Conservation (phyloP, 2,329 filamentous ascomycete species). For the Sporothrix dimorphospora region DNA sequence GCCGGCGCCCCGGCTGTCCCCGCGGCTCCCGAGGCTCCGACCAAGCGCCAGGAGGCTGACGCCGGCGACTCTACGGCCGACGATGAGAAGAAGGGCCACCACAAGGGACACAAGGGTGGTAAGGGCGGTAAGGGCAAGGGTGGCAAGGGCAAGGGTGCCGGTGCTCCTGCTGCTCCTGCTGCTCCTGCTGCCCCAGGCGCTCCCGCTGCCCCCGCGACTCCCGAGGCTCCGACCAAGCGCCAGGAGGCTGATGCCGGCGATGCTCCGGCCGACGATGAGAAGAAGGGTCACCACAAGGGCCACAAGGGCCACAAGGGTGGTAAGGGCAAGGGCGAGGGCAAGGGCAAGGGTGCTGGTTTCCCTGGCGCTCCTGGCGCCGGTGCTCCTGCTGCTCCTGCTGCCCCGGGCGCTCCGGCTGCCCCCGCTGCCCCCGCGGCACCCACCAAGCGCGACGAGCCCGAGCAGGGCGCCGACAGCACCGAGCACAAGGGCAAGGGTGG, state of each 20-base stretch:
- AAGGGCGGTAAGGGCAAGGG: background rate
- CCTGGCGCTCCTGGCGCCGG: background rate
- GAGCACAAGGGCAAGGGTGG: background rate
- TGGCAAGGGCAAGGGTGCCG: background rate
- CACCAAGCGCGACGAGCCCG: background rate
- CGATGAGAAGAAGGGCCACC: background rate
- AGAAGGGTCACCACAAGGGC: too few relatives aligned
- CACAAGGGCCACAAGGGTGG: too few relatives aligned
- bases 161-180: too few relatives aligned
- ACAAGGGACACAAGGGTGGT: background rate
- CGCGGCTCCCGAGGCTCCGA: background rate
- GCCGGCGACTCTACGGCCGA: too few relatives aligned
- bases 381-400: background rate
- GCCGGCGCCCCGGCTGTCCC: background rate
- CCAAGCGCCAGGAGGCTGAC: background rate
- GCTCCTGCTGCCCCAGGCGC: too few relatives aligned
- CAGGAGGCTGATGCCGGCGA: too few relatives aligned
- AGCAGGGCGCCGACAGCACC: background rate
- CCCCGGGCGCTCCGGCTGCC: background rate
- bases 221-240: too few relatives aligned
- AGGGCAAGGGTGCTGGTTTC: too few relatives aligned
- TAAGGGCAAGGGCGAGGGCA: conserved; percentile 8
- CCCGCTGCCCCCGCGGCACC: background rate
- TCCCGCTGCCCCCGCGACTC: too few relatives aligned
- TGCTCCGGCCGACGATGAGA: too few relatives aligned